phyloP scores from a whole-genome alignment of 2,329 filamentous ascomycete genomes.

The Cladosporium colombiae region DNA sequence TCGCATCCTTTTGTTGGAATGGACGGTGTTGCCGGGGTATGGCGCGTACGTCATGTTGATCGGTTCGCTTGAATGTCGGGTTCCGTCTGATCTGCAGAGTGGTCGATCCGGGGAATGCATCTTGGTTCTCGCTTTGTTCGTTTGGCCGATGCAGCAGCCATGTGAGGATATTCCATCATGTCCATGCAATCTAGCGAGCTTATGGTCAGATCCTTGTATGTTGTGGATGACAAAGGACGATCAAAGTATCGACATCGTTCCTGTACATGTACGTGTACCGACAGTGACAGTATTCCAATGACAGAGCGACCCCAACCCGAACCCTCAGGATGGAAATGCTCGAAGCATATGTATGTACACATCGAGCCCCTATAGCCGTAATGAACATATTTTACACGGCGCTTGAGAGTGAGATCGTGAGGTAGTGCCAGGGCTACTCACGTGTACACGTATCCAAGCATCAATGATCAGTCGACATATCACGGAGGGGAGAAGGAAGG shows the following conservation, averaged over 20 bases:
- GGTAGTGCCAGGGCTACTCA: not conserved
- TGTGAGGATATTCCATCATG: not conserved
- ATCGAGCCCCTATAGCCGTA: no score
- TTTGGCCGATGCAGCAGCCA: not conserved
- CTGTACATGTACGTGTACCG: not conserved
- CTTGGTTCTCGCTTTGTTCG: not conserved
- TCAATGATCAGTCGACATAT: not conserved
- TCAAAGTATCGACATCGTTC: not conserved
- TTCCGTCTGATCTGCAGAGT: not conserved
- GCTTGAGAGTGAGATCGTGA: no score
- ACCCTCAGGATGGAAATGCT: not conserved
- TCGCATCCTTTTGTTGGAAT: not conserved
- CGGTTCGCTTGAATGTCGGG: not conserved
- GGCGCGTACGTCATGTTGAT: constrained; percentile 2
- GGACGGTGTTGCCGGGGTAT: not conserved
- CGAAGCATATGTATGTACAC: no score
- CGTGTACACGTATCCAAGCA: no score
- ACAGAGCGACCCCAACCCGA: not conserved
- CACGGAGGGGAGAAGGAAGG: not conserved
- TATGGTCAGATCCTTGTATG: not conserved
- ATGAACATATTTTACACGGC: no score
- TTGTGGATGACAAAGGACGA: not conserved
- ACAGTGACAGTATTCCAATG: no score
- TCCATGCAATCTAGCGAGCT: not conserved
- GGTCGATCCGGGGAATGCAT: not conserved